phyloP scores from a whole-genome alignment of 352 stramenopile genomes.

The Pythium dissotocum region DNA sequence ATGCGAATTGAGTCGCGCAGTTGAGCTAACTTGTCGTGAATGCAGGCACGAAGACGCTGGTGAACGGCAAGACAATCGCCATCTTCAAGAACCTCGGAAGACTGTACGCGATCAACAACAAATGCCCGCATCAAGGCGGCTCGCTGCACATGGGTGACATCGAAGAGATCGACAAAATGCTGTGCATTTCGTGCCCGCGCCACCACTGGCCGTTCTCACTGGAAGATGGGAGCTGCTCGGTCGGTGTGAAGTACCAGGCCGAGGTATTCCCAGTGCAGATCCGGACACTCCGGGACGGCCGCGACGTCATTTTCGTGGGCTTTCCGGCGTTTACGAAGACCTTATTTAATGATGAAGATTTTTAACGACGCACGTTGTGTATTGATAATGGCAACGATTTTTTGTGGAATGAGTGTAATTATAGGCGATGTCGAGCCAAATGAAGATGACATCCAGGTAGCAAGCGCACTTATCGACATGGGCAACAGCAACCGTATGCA shows the following conservation, averaged over 20 bases:
- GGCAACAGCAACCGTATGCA: conserved; percentile 27
- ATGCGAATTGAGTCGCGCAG: not conserved
- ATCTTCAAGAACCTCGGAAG: conserved; percentile 77
- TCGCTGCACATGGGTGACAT: conserved; percentile 87
- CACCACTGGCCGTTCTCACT: conserved; percentile 86
- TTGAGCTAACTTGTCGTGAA: not conserved
- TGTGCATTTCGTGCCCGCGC: conserved; percentile 75
- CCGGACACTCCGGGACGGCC: conserved; percentile 40
- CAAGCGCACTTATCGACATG: not conserved
- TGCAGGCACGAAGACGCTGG: conserved; percentile 52
- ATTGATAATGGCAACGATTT: not conserved
- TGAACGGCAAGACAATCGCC: conserved; percentile 75
- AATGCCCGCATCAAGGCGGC: conserved; percentile 77
- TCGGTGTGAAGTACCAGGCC: conserved; percentile 47
- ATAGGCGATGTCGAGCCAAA: not conserved
- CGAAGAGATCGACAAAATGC: conserved; percentile 72
- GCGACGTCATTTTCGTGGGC: conserved; percentile 62
- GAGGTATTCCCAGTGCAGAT: conserved; percentile 70
- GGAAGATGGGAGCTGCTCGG: conserved; percentile 67
- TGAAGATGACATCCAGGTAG: not conserved
- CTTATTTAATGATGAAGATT: conserved; percentile 77
- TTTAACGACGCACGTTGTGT: conserved; percentile 37
- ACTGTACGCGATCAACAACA: conserved; percentile 78
- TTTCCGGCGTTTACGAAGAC: conserved; percentile 55
- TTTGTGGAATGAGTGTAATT: conserved; percentile 15